Conservation (phyloP, 495 filamentous ascomycete genomes). For the Tuber aestivum region DNA sequence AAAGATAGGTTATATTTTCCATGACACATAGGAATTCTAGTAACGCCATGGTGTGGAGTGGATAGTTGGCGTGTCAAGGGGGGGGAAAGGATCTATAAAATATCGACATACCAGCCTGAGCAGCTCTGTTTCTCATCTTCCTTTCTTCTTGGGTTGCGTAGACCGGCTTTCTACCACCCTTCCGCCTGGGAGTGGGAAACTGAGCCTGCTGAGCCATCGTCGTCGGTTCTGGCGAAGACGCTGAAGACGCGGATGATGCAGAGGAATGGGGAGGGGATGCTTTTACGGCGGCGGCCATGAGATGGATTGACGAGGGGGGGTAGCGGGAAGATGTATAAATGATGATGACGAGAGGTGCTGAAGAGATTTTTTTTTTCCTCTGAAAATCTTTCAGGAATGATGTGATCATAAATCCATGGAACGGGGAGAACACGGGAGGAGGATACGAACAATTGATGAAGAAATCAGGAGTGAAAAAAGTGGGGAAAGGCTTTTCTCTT, state of each 20-base stretch:
- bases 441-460: conserved; percentile 33
- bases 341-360: conserved; percentile 34
- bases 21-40: conserved; percentile 41
- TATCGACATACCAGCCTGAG: conserved; percentile 62
- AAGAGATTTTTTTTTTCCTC: conserved; percentile 18
- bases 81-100: conserved; percentile 31
- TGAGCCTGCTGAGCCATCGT: conserved; percentile 39
- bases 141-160: conserved; percentile 98
- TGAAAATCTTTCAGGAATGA: not conserved
- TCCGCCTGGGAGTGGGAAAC: conserved; percentile 65
- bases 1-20: conserved; percentile 35
- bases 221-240: conserved; percentile 36
- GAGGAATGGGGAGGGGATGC: conserved; percentile 41
- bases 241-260: conserved; percentile 38
- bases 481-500: conserved; percentile 29
- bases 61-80: conserved; percentile 30
- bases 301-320: conserved; percentile 16
- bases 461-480: conserved; percentile 34
- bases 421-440: conserved; percentile 27
- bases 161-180: conserved; percentile 94
- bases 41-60: conserved; percentile 9
- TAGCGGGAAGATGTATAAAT: conserved; percentile 30
- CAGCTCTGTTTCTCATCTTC: conserved; percentile 95
- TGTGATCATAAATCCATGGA: conserved; percentile 1
- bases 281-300: conserved; percentile 41